Evolutionary conservation across 2,329 filamentous ascomycete species (phyloP), one percentile per base, ranked within the genome.

Genomic region (Emergomyces africanus): DNA sequence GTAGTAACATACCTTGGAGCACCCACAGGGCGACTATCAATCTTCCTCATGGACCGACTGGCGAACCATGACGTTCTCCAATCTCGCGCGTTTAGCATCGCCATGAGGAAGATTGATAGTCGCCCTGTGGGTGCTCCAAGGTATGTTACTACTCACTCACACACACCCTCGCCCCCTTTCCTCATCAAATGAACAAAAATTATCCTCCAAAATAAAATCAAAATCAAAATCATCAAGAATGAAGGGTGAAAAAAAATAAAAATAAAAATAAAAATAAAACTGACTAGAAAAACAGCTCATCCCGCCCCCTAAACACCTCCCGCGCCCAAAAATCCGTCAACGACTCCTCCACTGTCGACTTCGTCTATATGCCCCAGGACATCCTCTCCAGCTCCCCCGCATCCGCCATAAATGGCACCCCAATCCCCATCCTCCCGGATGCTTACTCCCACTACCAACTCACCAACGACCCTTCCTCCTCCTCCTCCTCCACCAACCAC

Each of bases 301-400:
- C 71, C 62, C 79, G 82, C 59, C 77, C 80, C 67, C 84, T 86
- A 78, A 85, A 85, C 73, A 84, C 82, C 61, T 82, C 78, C 62
- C 80, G 80, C 61, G 71, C 77, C 61, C 72, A 78, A 57, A 83
- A 84, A 68, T 72, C 80, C 33, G 75, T 80, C 62, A 77, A 79
- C 58, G 83, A 85, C 72, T 74, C 71, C 61, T 83, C 81, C 46
- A 83, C 82, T 48, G 81, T 86, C 61, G 83, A 86, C 74, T 84
- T 85, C 66, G 78, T 79, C 65, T 84, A 79, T 73, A 75, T 85
- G 64, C 83, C 83, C 41, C 74, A 75, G 59, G 74, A 78, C 64
- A 70, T 77, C 37, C 75, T 79, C 55, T 64, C 20, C 20, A 56
- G 65, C 15, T 62, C 68, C 66, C 12, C 66, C 15, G 61, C 68